Base-by-base conservation (phyloP, 495 filamentous ascomycete species). In the Podospora conica region DNA sequence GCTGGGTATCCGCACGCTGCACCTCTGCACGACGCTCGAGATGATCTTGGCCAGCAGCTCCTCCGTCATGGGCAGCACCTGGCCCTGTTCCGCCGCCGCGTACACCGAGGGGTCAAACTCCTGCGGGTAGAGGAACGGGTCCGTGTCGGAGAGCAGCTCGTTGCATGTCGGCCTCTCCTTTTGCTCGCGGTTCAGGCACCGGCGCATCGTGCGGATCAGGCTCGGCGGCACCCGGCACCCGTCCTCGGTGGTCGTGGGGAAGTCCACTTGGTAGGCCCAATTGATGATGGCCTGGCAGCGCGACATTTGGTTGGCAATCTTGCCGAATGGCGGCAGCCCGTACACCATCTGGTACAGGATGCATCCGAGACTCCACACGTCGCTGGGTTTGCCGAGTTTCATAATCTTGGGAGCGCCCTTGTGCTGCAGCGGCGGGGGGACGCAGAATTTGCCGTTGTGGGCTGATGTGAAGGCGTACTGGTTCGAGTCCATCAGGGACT, bases 261-360 rank as follows among this genome's bases (percentile, higher is more conserved):
- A 98, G 55, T 92, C 88, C 75, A 98, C 95, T 31, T 81, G 78
- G 74, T 96, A 87, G 53, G 86, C 84, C 61, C 89, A 94, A 73
- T 97, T 93, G 59, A 93, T 92, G 74, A 98, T 98, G 18, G 93
- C 92, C 79, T 87, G 79, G 72, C 85, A 85, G 9, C 89, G 85
- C 20, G 82, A 78, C 75, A 93, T 89, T 74, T 90, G 91, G 78
- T 92, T 91, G 15, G 85, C 79, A 68, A 98, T 96, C 72, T 97
- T 92, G 10, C 90, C 92, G 70, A 98, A 98, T 4, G 95, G 95
- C 9, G 92, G 90, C 29, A 88, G 85, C 55, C 94, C 94, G 75
- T 98, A 98, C 0, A 92, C 90, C 92, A 98, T 96, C 77, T 98
- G 95, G 77, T 96, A 98, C 24, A 98, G 78, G 63, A 98, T 98